Conservation (phyloP, 2,329 filamentous ascomycete species). For the Pseudogymnoascus sp. region DNA sequence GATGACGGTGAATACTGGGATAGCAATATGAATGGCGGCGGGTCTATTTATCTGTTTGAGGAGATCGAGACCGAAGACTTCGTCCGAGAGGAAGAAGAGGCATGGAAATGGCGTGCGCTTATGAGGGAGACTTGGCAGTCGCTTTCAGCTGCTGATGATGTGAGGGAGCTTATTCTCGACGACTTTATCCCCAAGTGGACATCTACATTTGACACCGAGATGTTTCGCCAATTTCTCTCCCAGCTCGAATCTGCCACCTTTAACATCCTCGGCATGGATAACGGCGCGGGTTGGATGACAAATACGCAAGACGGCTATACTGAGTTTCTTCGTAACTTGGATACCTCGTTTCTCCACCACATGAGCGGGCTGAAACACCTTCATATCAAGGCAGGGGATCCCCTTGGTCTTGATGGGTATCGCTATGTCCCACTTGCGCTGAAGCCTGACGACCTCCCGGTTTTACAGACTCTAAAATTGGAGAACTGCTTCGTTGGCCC, state of each 20-base stretch:
- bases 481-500: not conserved
- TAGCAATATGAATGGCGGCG: not conserved
- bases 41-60: not conserved
- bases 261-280: not conserved
- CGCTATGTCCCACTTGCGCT: not conserved
- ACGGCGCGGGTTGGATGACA: not conserved
- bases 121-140: not conserved
- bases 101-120: not conserved
- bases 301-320: not conserved
- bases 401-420: not conserved
- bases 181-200: not conserved
- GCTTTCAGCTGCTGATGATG: not conserved
- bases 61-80: not conserved
- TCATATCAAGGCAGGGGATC: not conserved
- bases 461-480: not conserved
- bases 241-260: not conserved
- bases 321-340: not conserved
- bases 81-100: not conserved
- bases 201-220: not conserved
- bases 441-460: not conserved
- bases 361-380: not conserved
- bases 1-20: not conserved
- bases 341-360: not conserved
- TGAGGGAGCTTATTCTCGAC: not conserved
- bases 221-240: not conserved